Evolutionary conservation across 2,329 filamentous ascomycete species (phyloP).

Genomic region (Domatiomyces globalis): DNA sequence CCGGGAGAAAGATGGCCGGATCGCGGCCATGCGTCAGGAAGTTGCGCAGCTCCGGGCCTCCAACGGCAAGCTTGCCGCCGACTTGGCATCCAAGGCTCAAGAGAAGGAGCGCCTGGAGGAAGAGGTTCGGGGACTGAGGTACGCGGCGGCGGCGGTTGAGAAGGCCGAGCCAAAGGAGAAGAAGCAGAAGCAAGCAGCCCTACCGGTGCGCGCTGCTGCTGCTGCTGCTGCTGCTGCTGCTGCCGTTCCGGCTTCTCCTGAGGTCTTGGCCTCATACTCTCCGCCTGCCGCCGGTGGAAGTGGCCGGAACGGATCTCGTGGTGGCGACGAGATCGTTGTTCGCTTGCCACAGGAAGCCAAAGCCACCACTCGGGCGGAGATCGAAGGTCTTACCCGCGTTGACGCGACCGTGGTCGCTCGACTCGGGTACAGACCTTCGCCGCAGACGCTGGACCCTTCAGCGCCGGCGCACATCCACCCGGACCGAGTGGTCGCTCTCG

Average conservation of each 20-base stretch:
- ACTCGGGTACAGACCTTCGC: not conserved
- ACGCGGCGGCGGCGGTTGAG: not conserved
- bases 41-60: not conserved
- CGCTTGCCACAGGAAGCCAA: not conserved
- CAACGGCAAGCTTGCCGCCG: not conserved
- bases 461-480: not conserved
- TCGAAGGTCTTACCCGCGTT: not conserved
- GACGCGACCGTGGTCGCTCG: not conserved
- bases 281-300: too few species aligned
- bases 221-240: not conserved
- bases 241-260: not conserved
- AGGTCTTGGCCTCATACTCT: not conserved
- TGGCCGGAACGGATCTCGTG: not conserved
- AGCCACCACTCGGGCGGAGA: not conserved
- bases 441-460: not conserved
- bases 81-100: not conserved
- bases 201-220: not conserved
- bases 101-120: not conserved
- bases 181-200: not conserved
- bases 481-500: not conserved
- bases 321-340: not conserved
- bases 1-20: not conserved
- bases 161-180: not conserved
- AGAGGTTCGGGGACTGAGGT: not conserved
- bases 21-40: not conserved